These are phyloP conservation scores for Pestalotiopsis sp. DNA, from an alignment of 2,329 filamentous ascomycete genomes.

Conservation along the genomic window DNA sequence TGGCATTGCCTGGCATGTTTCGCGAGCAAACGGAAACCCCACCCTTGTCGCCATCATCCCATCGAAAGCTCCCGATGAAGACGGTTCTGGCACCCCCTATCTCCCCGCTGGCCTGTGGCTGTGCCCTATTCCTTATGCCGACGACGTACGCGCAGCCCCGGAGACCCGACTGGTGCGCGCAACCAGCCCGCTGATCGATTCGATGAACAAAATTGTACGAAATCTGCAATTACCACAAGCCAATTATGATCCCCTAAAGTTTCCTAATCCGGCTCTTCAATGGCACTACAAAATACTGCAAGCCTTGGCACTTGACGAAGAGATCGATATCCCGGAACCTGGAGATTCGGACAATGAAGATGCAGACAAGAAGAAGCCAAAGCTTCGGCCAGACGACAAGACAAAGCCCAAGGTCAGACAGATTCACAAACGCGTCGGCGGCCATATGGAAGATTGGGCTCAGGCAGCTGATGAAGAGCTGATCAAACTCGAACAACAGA, in stretches of 20 bases:
- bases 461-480: conserved; percentile 62
- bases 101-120: conserved; percentile 87
- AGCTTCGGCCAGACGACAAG: conserved; percentile 61
- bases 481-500: conserved; percentile 33
- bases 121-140: conserved; percentile 81
- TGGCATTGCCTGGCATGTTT: conserved; percentile 85
- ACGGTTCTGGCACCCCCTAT: conserved; percentile 64
- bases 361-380: conserved; percentile 20
- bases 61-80: conserved; percentile 65
- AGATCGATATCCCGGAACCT: conserved; percentile 65
- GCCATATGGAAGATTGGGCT: conserved; percentile 77
- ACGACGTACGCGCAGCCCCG: conserved; percentile 79
- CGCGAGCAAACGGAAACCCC: conserved; percentile 78
- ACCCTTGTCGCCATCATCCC: conserved; percentile 80
- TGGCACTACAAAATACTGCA: conserved; percentile 98
- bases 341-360: too few relatives aligned
- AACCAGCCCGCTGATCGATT: conserved; percentile 72
- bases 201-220: conserved; percentile 80
- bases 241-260: conserved; percentile 80
- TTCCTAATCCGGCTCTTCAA: conserved; percentile 89
- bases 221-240: conserved; percentile 87
- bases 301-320: conserved; percentile 86
- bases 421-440: conserved; percentile 85
- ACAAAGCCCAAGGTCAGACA: conserved; percentile 83
- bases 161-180: conserved; percentile 52